Evolutionary conservation across 257 asterid genomes (phyloP).

Genomic region (Primulina huaijiensis): DNA sequence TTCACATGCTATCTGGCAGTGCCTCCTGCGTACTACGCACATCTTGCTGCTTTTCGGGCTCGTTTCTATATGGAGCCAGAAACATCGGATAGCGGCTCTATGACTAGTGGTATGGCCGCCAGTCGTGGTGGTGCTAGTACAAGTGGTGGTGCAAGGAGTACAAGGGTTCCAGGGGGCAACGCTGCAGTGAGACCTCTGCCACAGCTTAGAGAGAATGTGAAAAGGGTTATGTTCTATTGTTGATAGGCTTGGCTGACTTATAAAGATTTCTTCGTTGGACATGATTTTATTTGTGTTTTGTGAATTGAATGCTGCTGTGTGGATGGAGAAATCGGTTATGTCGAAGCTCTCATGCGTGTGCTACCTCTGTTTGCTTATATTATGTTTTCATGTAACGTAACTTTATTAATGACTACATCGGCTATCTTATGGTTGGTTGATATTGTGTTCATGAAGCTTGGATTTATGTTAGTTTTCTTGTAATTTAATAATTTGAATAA

Average conservation of each 20-base stretch:
- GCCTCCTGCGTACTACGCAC: constrained; percentile 39
- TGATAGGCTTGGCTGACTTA: background rate
- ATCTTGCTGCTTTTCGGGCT: constrained; percentile 38
- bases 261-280: background rate
- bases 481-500: too few species aligned
- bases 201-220: constrained; percentile 30
- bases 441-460: background rate
- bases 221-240: constrained; percentile 37
- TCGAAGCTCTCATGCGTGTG: background rate
- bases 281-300: background rate
- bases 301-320: background rate
- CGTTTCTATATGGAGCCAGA: constrained; percentile 33
- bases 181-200: constrained; percentile 32
- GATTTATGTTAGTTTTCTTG: background rate
- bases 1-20: constrained; percentile 24
- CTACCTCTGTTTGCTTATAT: background rate
- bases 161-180: constrained; percentile 22
- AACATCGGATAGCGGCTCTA: constrained; percentile 34
- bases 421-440: background rate
- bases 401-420: too few species aligned
- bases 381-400: background rate
- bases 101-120: constrained; percentile 26
- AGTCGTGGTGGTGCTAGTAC: constrained; percentile 22
- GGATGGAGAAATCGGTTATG: background rate
- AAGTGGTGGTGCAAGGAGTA: constrained; percentile 17